Evolutionary conservation across 1,284 basidiomycete genomes (phyloP).

Genomic region (Hemileia vastatrix): DNA sequence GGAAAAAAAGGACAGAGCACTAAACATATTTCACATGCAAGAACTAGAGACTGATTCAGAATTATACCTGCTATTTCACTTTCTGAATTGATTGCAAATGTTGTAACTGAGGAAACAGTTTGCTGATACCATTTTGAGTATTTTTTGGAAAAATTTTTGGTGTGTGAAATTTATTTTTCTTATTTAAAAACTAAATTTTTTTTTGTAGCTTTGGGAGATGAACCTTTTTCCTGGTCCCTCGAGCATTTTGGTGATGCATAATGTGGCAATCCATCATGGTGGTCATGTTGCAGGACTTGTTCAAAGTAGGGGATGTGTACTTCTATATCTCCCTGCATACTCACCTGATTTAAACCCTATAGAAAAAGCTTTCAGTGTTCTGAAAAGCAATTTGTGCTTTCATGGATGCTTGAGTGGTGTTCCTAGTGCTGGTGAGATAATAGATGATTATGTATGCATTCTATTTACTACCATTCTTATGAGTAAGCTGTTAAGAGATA

Average conservation of each 20-base stretch:
- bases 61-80: not conserved
- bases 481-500: not conserved
- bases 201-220: not conserved
- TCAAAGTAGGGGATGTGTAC: not conserved
- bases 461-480: not conserved
- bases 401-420: not conserved
- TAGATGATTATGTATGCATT: not conserved
- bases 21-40: too few species aligned
- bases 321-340: not conserved
- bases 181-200: not conserved
- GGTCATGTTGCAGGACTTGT: not conserved
- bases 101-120: not conserved
- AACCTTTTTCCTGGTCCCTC: too few species aligned
- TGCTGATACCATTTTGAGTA: not conserved
- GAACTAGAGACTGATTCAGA: not conserved
- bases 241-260: not conserved
- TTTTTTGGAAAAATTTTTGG: not conserved
- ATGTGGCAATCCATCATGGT: not conserved
- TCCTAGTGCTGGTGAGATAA: not conserved
- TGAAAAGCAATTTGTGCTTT: not conserved
- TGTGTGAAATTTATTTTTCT: not conserved
- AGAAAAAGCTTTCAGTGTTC: too few species aligned
- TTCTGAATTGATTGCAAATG: not conserved
- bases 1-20: not conserved
- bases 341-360: slow-evolving; percentile 5